phyloP scores from a whole-genome alignment of 2,329 filamentous ascomycete species.

The Curvularia spicifera region DNA sequence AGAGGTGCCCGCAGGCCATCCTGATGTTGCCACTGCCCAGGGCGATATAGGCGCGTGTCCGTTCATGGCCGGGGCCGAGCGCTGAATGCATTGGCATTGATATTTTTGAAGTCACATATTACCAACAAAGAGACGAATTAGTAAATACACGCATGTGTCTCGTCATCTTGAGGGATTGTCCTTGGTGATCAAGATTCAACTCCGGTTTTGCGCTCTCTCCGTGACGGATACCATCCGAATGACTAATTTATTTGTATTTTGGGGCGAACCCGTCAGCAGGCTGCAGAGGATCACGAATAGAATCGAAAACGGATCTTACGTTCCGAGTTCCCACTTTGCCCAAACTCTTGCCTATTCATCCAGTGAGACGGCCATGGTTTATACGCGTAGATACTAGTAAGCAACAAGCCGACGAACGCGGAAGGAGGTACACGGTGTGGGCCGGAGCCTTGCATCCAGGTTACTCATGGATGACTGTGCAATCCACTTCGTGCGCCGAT shows the following conservation, averaged over 20 bases:
- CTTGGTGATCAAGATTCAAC: neutral
- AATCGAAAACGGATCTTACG: too few relatives aligned
- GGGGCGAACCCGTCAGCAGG: neutral
- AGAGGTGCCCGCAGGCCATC: slow-evolving; percentile 20
- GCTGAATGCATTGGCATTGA: neutral
- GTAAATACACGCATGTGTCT: neutral
- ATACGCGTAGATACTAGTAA: neutral
- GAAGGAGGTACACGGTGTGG: neutral
- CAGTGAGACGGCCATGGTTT: neutral
- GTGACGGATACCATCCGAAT: neutral
- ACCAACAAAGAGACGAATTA: neutral
- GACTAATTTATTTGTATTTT: too few relatives aligned
- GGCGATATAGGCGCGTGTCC: slow-evolving; percentile 16
- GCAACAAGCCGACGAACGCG: neutral
- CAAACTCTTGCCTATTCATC: neutral
- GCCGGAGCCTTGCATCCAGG: neutral
- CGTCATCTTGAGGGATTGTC: neutral
- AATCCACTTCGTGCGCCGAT: neutral
- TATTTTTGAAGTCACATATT: neutral
- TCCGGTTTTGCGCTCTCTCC: neutral
- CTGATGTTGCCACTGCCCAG: slow-evolving; percentile 9
- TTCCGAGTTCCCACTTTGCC: too few relatives aligned
- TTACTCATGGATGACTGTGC: neutral
- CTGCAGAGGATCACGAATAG: too few relatives aligned
- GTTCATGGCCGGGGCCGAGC: slow-evolving; percentile 12